Evolutionary conservation across 1,284 basidiomycete species (phyloP).

Genomic region (Leucoagaricus sp.): DNA sequence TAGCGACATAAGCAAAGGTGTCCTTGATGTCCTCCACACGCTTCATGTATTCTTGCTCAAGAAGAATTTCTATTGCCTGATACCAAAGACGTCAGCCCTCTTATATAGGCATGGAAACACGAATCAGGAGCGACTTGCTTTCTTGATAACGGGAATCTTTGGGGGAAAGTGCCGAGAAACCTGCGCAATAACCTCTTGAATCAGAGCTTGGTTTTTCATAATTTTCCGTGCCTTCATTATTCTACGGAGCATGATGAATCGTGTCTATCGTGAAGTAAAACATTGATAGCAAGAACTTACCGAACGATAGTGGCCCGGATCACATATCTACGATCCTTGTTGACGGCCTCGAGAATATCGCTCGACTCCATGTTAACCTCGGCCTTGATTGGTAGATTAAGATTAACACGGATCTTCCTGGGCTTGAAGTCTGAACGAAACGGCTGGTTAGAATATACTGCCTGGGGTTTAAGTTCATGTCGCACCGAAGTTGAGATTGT

Average conservation of each 20-base stretch:
- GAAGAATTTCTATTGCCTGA: conserved; percentile 91
- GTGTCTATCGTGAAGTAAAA: conserved; percentile 7
- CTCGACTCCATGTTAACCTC: conserved; percentile 92
- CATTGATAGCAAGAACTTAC: conserved; percentile 41
- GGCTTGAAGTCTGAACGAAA: conserved; percentile 81
- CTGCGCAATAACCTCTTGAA: conserved; percentile 93
- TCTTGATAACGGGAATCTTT: conserved; percentile 91
- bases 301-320: conserved; percentile 98
- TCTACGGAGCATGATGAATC: conserved; percentile 38
- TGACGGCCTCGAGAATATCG: conserved; percentile 94
- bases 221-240: conserved; percentile 99
- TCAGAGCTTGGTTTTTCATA: conserved; percentile 94
- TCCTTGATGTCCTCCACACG: conserved; percentile 83
- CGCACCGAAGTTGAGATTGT: conserved; percentile 92
- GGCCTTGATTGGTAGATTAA: conserved; percentile 93
- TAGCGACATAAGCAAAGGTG: conserved; percentile 78
- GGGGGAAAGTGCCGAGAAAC: conserved; percentile 89
- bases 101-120: conserved; percentile 13
- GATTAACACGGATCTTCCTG: conserved; percentile 94
- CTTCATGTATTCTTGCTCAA: conserved; percentile 98
- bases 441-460: conserved; percentile 6
- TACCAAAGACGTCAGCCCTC: conserved; percentile 8
- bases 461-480: conserved; percentile 16
- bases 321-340: conserved; percentile 96
- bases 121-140: conserved; percentile 46